phyloP scores from a whole-genome alignment of 306 rosid genomes.

The Notholithocarpus densiflorus region DNA sequence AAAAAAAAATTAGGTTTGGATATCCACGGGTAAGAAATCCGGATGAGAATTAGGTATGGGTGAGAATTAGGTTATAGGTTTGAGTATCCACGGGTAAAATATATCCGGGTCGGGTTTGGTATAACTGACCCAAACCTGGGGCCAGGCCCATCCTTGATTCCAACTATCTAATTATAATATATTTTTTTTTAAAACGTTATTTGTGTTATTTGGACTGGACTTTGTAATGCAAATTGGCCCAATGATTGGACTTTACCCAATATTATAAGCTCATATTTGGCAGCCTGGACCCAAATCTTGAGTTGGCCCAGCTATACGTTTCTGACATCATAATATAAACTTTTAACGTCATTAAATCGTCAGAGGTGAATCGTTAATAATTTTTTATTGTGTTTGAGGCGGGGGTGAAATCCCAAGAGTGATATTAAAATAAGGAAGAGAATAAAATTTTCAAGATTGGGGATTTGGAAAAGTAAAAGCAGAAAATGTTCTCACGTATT shows the following conservation, averaged over 20 bases:
- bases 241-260: too few relatives aligned
- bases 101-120: too few relatives aligned
- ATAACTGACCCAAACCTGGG: too few relatives aligned
- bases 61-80: too few relatives aligned
- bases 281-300: not conserved
- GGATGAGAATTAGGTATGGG: too few relatives aligned
- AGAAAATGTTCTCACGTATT: constrained; percentile 33
- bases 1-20: too few relatives aligned
- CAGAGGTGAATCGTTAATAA: not conserved
- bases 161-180: too few relatives aligned
- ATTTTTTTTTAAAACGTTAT: too few relatives aligned
- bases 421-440: not conserved
- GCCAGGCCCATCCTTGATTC: too few relatives aligned
- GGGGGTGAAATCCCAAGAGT: not conserved
- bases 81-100: too few relatives aligned
- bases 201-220: not conserved
- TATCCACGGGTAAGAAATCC: too few relatives aligned
- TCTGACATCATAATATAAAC: not conserved
- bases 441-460: constrained; percentile 3
- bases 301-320: not conserved
- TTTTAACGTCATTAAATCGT: not conserved
- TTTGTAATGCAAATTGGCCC: too few relatives aligned
- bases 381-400: not conserved
- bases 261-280: not conserved
- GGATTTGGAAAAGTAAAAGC: constrained; percentile 32